Evolutionary conservation across 2,329 filamentous ascomycete genomes (phyloP).

Genomic region (Fusarium xyrophilum): DNA sequence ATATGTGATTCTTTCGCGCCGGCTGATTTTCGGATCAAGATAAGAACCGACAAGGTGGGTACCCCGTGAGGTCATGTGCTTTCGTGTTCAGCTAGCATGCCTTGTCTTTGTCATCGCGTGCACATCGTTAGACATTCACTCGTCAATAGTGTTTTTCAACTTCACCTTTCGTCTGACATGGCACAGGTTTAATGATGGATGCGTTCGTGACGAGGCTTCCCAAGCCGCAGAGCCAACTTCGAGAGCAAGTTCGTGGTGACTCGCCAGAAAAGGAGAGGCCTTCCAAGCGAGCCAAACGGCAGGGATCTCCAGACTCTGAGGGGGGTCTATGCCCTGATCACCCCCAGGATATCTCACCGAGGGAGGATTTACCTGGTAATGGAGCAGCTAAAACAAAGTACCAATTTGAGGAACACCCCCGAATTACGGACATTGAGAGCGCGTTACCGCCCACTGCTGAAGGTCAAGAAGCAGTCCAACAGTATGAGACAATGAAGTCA

Average conservation of each 20-base stretch:
- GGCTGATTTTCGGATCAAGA: constrained; percentile 36
- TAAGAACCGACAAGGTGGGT: neutral
- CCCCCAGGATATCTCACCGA: constrained; percentile 6
- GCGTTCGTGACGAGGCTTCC: constrained; percentile 47
- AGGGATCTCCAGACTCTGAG: constrained; percentile 35
- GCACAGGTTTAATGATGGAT: constrained; percentile 45
- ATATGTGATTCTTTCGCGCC: constrained; percentile 27
- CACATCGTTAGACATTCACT: neutral
- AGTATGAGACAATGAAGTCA: constrained; percentile 75
- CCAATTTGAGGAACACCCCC: constrained; percentile 20
- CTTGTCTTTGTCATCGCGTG: constrained; percentile 31
- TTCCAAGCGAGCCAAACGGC: constrained; percentile 44
- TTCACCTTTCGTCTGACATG: constrained; percentile 7
- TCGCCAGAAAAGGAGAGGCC: constrained; percentile 34
- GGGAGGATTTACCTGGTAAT: constrained; percentile 6
- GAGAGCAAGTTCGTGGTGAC: constrained; percentile 11
- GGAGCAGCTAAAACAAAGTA: constrained; percentile 32
- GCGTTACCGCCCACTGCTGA: constrained; percentile 72
- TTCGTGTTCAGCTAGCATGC: constrained; percentile 44
- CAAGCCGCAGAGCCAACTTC: constrained; percentile 21
- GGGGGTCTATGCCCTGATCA: constrained; percentile 36
- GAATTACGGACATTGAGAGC: constrained; percentile 50
- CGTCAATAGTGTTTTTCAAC: neutral
- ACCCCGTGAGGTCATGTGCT: constrained; percentile 47
- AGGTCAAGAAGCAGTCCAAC: constrained; percentile 75